Conservation (phyloP, 768 basidiomycete genomes). For the Clitopilus passeckerianus region DNA sequence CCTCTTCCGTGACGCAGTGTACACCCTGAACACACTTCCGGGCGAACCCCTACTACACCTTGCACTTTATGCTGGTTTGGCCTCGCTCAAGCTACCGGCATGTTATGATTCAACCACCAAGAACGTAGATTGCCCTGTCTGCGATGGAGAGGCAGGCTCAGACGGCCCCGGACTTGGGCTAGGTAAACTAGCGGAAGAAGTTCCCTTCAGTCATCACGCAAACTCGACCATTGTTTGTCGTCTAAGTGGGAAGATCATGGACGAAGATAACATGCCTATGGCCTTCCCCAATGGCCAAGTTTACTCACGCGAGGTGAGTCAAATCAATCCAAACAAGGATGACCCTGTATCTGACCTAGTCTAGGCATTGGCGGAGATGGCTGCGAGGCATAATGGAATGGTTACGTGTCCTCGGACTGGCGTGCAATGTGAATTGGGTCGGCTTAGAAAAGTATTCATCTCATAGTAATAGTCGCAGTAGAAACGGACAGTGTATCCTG, state of each 20-base stretch:
- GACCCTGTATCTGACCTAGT: too few relatives aligned
- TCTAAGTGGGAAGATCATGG: conserved; percentile 91
- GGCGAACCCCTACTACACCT: conserved; percentile 84
- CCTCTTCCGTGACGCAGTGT: conserved; percentile 83
- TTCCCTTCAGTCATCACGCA: conserved; percentile 89
- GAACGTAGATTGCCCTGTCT: conserved; percentile 90
- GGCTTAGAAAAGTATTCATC: conserved; percentile 86
- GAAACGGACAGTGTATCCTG: background rate
- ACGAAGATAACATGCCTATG: conserved; percentile 90
- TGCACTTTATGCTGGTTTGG: conserved; percentile 86
- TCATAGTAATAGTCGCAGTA: conserved; percentile 40
- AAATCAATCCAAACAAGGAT: background rate
- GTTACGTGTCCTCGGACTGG: conserved; percentile 85
- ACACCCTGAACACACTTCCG: conserved; percentile 82
- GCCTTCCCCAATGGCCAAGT: conserved; percentile 88
- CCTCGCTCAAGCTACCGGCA: conserved; percentile 83
- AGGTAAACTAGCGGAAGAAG: conserved; percentile 73
- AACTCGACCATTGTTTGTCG: conserved; percentile 95
- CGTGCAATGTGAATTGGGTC: conserved; percentile 54
- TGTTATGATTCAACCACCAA: conserved; percentile 63
- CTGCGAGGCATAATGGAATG: conserved; percentile 66
- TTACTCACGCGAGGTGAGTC: conserved; percentile 84
- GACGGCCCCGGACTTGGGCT: conserved; percentile 43
- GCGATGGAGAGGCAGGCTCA: conserved; percentile 51
- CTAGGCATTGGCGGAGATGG: conserved; percentile 86